These are phyloP conservation scores for Eremochloa ophiuroides DNA, from an alignment of 176 grass and related monocot genomes.

Conservation along the genomic window DNA sequence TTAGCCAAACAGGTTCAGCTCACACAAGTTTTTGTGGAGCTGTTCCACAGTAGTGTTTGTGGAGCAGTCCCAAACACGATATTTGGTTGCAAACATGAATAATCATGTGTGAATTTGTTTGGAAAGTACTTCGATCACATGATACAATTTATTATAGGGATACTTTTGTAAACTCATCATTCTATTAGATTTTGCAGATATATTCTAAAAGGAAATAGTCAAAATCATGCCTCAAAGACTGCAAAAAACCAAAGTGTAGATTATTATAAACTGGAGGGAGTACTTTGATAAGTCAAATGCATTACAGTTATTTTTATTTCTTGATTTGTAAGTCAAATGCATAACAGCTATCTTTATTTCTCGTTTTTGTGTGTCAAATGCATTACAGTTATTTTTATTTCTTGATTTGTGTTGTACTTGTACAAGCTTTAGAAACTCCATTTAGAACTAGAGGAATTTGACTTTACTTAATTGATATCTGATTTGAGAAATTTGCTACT, in stretches of 20 bases:
- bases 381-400: background rate
- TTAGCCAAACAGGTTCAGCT: too few species aligned
- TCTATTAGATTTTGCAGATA: background rate
- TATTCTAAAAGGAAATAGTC: background rate
- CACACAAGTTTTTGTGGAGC: too few species aligned
- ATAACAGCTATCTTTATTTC: background rate
- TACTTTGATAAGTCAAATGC: background rate
- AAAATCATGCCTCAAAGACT: background rate
- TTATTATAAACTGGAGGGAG: background rate
- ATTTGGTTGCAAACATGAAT: background rate
- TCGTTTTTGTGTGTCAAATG: background rate
- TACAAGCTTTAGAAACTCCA: conserved; percentile 2
- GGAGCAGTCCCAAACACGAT: too few species aligned
- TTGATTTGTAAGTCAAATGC: background rate
- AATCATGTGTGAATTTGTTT: background rate
- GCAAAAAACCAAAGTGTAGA: background rate
- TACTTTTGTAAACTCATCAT: background rate
- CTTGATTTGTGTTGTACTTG: conserved; percentile 6
- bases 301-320: background rate
- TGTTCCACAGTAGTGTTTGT: too few species aligned
- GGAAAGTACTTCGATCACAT: background rate
- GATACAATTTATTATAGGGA: background rate
- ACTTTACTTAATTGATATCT: background rate
- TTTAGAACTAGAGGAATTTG: background rate
- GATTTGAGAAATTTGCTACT: background rate